phyloP scores from a whole-genome alignment of 805 yeast species.

The Komagataella ulmi region DNA sequence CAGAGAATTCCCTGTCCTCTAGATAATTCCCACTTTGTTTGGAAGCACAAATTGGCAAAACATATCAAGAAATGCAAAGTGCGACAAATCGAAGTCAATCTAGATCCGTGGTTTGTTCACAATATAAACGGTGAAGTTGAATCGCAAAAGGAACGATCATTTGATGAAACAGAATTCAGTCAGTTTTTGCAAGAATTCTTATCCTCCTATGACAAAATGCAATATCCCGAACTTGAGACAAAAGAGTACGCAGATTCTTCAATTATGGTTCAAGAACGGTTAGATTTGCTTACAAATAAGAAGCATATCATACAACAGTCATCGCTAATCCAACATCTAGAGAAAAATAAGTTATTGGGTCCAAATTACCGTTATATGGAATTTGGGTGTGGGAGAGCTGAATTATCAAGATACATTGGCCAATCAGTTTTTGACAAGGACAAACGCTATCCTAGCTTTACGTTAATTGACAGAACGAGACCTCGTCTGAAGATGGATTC shows the following conservation, averaged over 20 bases:
- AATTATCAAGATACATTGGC: constrained; percentile 53
- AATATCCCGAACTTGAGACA: constrained; percentile 4
- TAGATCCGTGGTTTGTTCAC: constrained; percentile 35
- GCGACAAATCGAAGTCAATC: constrained; percentile 16
- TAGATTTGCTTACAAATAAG: constrained; percentile 36
- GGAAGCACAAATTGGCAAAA: constrained; percentile 37
- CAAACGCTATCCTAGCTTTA: constrained; percentile 15
- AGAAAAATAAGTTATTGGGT: constrained; percentile 24
- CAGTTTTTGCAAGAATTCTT: constrained; percentile 8
- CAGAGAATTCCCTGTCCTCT: constrained; percentile 61
- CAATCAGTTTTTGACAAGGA: constrained; percentile 13
- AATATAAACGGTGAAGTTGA: constrained; percentile 28
- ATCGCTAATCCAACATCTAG: constrained; percentile 60
- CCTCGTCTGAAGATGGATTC: constrained; percentile 69
- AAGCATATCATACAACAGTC: constrained; percentile 81
- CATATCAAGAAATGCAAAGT: constrained; percentile 57
- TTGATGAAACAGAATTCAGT: constrained; percentile 10
- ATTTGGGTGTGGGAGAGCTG: constrained; percentile 90
- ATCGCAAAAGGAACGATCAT: background rate
- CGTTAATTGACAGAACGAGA: constrained; percentile 65
- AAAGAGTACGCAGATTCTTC: constrained; percentile 10
- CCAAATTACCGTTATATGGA: constrained; percentile 36
- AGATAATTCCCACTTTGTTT: constrained; percentile 63
- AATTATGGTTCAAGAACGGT: constrained; percentile 26
- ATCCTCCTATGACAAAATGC: constrained; percentile 4